phyloP scores from a whole-genome alignment of 2,329 filamentous ascomycete species.

The Cadophora sp. region DNA sequence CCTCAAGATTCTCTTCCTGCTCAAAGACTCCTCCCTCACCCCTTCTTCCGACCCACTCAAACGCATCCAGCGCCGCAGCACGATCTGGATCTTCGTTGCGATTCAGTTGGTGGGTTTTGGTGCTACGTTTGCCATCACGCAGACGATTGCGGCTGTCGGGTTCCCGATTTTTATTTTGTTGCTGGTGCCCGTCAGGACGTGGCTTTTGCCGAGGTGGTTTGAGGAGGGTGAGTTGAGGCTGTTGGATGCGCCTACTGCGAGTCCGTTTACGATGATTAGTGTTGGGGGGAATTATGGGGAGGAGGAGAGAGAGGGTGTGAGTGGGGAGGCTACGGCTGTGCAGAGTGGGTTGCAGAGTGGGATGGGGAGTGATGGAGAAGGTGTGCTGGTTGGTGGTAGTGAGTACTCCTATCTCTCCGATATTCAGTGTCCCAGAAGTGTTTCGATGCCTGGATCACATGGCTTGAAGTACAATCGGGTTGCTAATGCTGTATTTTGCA shows the following conservation, averaged over 20 bases:
- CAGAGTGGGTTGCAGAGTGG: constrained; percentile 28
- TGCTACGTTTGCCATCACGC: constrained; percentile 82
- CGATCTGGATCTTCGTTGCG: constrained; percentile 75
- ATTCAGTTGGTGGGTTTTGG: constrained; percentile 75
- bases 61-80: constrained; percentile 62
- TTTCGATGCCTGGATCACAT: not conserved
- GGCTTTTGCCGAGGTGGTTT: constrained; percentile 50
- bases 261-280: constrained; percentile 43
- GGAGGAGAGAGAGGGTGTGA: constrained; percentile 24
- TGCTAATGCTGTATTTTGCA: not conserved
- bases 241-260: constrained; percentile 74
- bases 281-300: constrained; percentile 48
- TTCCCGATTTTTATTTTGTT: constrained; percentile 60
- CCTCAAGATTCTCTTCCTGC: constrained; percentile 73
- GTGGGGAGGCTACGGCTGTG: constrained; percentile 30
- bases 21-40: constrained; percentile 69
- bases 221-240: constrained; percentile 37
- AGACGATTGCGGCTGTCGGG: constrained; percentile 82
- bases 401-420: not conserved
- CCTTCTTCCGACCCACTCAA: constrained; percentile 64
- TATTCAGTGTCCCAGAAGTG: not conserved
- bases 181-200: constrained; percentile 38
- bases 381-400: constrained; percentile 26
- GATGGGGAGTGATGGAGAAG: constrained; percentile 21
- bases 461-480: not conserved